phyloP scores from a whole-genome alignment of 805 yeast genomes.

The Barnettozyma vustinii region DNA sequence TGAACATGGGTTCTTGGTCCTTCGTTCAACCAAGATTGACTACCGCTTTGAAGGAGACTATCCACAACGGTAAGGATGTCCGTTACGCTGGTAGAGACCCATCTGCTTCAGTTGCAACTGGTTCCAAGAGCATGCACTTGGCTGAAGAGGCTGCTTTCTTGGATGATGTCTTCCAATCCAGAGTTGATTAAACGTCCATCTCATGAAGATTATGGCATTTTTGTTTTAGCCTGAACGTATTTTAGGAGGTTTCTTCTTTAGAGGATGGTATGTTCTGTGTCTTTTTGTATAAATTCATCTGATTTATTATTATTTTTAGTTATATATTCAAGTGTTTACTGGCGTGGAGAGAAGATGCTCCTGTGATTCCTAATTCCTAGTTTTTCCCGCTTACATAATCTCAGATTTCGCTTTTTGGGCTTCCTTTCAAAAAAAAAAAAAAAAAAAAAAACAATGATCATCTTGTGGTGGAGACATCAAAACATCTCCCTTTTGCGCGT shows the following conservation, averaged over 20 bases:
- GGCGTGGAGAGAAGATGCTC: too few relatives aligned
- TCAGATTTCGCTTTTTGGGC: neutral
- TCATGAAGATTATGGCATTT: neutral
- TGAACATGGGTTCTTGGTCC: conserved; percentile 91
- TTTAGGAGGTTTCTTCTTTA: neutral
- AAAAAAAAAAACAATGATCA: neutral
- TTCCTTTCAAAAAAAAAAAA: neutral
- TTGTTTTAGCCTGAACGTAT: neutral
- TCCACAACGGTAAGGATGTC: conserved; percentile 49
- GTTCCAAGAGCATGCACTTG: conserved; percentile 80
- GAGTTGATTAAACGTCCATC: conserved; percentile 6
- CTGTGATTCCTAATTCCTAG: neutral
- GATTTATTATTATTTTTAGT: neutral
- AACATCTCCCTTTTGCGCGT: neutral
- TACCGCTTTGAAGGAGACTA: conserved; percentile 71
- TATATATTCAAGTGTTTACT: neutral
- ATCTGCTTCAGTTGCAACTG: conserved; percentile 97
- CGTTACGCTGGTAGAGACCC: conserved; percentile 98
- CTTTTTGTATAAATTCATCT: neutral
- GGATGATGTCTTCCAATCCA: conserved; percentile 57
- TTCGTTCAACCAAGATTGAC: conserved; percentile 78
- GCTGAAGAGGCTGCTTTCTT: conserved; percentile 88
- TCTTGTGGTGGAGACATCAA: neutral
- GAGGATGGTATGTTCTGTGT: neutral
- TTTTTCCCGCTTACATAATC: neutral